phyloP scores from a whole-genome alignment of 2,329 filamentous ascomycete genomes.

The Cercospora sojina region DNA sequence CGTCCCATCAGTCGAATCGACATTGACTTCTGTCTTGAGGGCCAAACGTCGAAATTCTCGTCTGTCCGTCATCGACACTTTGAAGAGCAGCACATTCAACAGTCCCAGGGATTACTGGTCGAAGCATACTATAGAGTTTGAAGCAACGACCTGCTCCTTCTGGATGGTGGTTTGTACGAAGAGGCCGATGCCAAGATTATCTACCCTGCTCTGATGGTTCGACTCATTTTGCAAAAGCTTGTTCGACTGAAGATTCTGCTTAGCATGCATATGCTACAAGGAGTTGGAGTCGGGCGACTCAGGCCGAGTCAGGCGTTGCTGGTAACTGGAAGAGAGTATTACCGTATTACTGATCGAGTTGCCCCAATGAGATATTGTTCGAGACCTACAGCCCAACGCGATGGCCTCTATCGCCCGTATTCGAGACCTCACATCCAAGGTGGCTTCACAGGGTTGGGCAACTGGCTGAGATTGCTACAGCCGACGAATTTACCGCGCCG shows the following conservation, averaged over 20 bases:
- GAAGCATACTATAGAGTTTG: background rate
- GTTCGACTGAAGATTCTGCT: background rate
- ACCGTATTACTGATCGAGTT: background rate
- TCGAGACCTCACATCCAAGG: background rate
- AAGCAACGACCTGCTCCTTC: background rate
- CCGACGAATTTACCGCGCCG: background rate
- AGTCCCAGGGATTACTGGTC: background rate
- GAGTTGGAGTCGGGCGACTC: background rate
- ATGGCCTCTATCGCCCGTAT: background rate
- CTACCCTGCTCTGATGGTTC: background rate
- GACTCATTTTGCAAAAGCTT: background rate
- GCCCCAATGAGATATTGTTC: background rate
- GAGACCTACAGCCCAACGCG: background rate
- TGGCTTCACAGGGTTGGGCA: background rate
- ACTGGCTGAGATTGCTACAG: background rate
- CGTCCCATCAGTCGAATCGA: no score
- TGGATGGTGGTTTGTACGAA: background rate
- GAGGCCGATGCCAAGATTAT: background rate
- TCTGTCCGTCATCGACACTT: background rate
- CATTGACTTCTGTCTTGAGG: background rate
- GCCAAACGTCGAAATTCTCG: background rate
- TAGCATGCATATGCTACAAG: background rate
- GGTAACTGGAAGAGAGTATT: background rate
- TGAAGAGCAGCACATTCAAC: accelerated
- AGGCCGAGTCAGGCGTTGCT: background rate